These are phyloP conservation scores for Penicillium odoratum DNA, from an alignment of 495 filamentous ascomycete species.

Conservation along the genomic window DNA sequence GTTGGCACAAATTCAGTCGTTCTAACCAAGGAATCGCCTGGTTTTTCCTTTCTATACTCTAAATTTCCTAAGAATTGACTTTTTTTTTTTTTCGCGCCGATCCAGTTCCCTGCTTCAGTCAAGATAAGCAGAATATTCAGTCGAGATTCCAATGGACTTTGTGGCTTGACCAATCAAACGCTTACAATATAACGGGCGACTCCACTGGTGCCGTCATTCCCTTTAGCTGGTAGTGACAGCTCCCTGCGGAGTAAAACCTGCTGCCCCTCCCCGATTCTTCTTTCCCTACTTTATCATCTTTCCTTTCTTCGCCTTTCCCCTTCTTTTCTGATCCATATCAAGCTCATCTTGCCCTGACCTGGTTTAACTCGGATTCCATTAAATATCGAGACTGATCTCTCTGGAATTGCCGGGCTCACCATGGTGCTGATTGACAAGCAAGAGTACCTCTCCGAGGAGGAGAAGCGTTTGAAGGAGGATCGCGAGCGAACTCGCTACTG, in stretches of 20 bases:
- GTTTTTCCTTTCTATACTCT: not conserved
- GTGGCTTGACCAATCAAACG: not conserved
- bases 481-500: constrained; percentile 66
- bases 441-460: constrained; percentile 82
- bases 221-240: not conserved
- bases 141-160: not conserved
- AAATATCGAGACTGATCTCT: not conserved
- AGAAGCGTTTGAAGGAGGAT: constrained; percentile 85
- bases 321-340: not conserved
- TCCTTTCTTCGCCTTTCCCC: not conserved
- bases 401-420: constrained; percentile 16
- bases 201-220: constrained; percentile 7
- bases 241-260: constrained; percentile 5
- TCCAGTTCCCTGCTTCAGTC: not conserved
- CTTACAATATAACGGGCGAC: not conserved
- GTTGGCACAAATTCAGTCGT: no score
- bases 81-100: not conserved
- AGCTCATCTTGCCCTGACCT: not conserved
- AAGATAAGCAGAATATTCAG: not conserved
- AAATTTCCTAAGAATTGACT: not conserved
- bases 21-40: no score
- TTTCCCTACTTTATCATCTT: not conserved
- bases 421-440: constrained; percentile 90
- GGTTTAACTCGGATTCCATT: not conserved
- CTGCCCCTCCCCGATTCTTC: constrained; percentile 5